Conservation (phyloP, 1,139 yeast genomes). For the Nadsonia starkeyi-henricii region DNA sequence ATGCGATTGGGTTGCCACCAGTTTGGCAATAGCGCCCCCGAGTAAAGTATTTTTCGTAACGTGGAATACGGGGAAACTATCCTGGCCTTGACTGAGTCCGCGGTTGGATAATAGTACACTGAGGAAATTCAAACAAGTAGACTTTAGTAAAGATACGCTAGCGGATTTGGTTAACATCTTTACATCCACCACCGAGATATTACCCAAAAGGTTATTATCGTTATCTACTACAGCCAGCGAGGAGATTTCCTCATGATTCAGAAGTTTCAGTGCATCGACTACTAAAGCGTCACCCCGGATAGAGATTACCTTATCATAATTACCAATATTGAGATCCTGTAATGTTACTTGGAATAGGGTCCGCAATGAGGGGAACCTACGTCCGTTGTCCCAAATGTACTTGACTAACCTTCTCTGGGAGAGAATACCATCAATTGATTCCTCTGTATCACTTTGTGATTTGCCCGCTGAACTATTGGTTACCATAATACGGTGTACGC, state of each 20-base stretch:
- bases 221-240: conserved; percentile 87
- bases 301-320: conserved; percentile 53
- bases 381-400: conserved; percentile 83
- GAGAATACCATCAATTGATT: conserved; percentile 42
- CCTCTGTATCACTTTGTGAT: conserved; percentile 17
- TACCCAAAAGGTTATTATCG: conserved; percentile 63
- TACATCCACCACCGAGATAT: conserved; percentile 88
- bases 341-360: conserved; percentile 55
- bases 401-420: conserved; percentile 78
- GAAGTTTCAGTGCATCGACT: conserved; percentile 71
- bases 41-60: conserved; percentile 66
- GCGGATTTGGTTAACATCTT: conserved; percentile 70
- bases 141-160: conserved; percentile 65
- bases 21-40: conserved; percentile 81
- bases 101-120: conserved; percentile 74
- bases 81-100: conserved; percentile 89
- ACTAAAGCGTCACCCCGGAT: conserved; percentile 75
- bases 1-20: conserved; percentile 90
- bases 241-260: conserved; percentile 75
- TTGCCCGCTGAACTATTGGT: conserved; percentile 30
- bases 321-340: conserved; percentile 56
- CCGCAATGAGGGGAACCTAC: conserved; percentile 71
- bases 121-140: conserved; percentile 75
- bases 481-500: conserved; percentile 86
- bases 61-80: conserved; percentile 92